Evolutionary conservation across 2,329 filamentous ascomycete genomes (phyloP).

Genomic region (Myotisia sp.): DNA sequence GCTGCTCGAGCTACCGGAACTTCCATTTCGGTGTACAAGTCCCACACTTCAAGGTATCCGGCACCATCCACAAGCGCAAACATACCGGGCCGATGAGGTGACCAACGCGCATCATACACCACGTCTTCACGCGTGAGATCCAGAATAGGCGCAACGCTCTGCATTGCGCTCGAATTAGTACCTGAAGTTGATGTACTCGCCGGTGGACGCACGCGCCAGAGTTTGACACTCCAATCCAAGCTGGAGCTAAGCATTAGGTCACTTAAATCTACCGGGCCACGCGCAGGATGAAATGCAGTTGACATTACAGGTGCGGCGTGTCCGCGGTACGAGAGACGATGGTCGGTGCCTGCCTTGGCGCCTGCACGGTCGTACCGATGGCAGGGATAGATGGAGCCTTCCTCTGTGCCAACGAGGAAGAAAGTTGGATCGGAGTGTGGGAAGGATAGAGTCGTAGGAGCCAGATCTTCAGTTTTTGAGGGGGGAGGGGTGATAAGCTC

Average conservation of each 20-base stretch:
- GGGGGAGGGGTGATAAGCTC: constrained; percentile 75
- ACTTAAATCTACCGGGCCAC: constrained; percentile 83
- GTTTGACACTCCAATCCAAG: constrained; percentile 91
- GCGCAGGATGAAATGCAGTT: constrained; percentile 84
- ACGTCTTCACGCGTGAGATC: constrained; percentile 91
- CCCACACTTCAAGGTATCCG: constrained; percentile 87
- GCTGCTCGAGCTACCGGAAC: constrained; percentile 72
- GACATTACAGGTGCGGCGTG: constrained; percentile 93
- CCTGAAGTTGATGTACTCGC: constrained; percentile 25
- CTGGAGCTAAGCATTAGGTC: constrained; percentile 86
- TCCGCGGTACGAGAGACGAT: constrained; percentile 72
- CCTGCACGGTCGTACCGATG: constrained; percentile 95
- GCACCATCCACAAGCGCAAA: constrained; percentile 91
- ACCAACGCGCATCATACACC: constrained; percentile 94
- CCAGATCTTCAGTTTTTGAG: constrained; percentile 84
- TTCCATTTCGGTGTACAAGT: constrained; percentile 81
- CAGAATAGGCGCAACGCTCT: constrained; percentile 57
- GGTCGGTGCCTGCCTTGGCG: constrained; percentile 89
- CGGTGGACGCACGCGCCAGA: constrained; percentile 70
- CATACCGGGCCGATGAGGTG: constrained; percentile 80
- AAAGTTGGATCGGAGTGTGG: constrained; percentile 91
- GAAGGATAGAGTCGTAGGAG: constrained; percentile 88
- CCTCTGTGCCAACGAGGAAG: constrained; percentile 92
- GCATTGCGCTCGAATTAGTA: constrained; percentile 21
- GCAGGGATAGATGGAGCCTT: constrained; percentile 90